Evolutionary conservation across 2,329 filamentous ascomycete species (phyloP).

Genomic region (Pseudogymnoascus sp.): DNA sequence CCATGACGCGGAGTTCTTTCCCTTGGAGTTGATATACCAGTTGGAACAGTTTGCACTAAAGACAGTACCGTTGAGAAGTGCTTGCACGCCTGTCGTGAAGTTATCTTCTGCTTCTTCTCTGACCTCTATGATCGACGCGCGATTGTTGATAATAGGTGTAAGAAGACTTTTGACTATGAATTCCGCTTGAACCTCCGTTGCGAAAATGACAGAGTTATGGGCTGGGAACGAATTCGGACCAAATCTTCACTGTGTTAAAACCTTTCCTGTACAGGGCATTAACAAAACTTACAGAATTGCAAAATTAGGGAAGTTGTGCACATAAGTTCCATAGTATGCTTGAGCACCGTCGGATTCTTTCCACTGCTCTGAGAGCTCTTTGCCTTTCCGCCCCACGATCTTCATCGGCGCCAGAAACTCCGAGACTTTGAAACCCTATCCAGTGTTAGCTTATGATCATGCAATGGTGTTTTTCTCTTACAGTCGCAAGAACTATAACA

Average conservation of each 20-base stretch:
- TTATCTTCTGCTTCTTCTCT: slow-evolving; percentile 28
- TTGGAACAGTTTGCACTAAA: slow-evolving; percentile 33
- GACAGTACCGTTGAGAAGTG: slow-evolving; percentile 27
- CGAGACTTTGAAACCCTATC: slow-evolving; percentile 25
- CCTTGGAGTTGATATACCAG: slow-evolving; percentile 34
- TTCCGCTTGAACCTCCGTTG: slow-evolving; percentile 26
- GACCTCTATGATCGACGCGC: slow-evolving; percentile 29
- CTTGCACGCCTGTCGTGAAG: slow-evolving; percentile 27
- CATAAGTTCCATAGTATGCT: slow-evolving; percentile 24
- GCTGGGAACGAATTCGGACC: slow-evolving; percentile 27
- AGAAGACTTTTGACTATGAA: slow-evolving; percentile 27
- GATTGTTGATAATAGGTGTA: slow-evolving; percentile 28
- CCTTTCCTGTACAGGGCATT: background rate
- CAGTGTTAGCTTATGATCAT: background rate
- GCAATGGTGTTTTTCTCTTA: slow-evolving; percentile 12
- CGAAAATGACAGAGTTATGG: slow-evolving; percentile 28
- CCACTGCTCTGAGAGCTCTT: slow-evolving; percentile 27
- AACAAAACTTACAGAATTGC: slow-evolving; percentile 14
- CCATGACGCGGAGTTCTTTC: slow-evolving; percentile 33
- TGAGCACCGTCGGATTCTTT: slow-evolving; percentile 25
- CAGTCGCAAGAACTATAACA: slow-evolving; percentile 16
- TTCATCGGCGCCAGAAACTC: slow-evolving; percentile 30
- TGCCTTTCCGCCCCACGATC: slow-evolving; percentile 20
- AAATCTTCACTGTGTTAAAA: slow-evolving; percentile 11
- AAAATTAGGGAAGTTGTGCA: slow-evolving; percentile 26